These are phyloP conservation scores for Nakaseomyces nivariensis DNA, from an alignment of 1,139 yeast species.

Conservation along the genomic window DNA sequence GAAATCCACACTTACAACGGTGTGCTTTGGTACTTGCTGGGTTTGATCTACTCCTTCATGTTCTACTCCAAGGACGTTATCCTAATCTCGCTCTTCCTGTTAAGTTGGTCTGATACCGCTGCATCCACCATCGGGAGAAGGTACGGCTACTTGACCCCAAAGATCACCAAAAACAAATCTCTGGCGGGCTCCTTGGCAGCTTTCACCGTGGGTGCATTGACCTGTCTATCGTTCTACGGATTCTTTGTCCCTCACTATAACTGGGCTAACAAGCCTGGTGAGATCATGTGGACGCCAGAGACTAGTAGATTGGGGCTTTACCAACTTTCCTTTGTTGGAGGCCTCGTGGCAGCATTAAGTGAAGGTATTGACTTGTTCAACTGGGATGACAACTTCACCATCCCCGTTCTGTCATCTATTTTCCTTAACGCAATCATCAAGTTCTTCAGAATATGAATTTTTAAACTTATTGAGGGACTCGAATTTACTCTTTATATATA, in stretches of 20 bases:
- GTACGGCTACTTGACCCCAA: slow-evolving; percentile 77
- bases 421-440: slow-evolving; percentile 43
- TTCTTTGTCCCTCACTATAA: slow-evolving; percentile 54
- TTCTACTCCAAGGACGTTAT: slow-evolving; percentile 73
- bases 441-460: slow-evolving; percentile 22
- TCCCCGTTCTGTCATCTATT: slow-evolving; percentile 73
- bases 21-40: slow-evolving; percentile 73
- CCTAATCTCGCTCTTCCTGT: slow-evolving; percentile 61
- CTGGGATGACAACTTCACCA: slow-evolving; percentile 87
- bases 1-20: slow-evolving; percentile 73
- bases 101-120: slow-evolving; percentile 97
- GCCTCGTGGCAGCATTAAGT: slow-evolving; percentile 73
- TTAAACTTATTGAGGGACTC: no score
- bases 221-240: slow-evolving; percentile 62
- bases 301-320: slow-evolving; percentile 47
- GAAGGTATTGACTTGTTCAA: slow-evolving; percentile 69
- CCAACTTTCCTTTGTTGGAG: slow-evolving; percentile 51
- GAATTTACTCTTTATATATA: no score
- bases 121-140: slow-evolving; percentile 88
- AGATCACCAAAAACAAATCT: slow-evolving; percentile 61
- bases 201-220: slow-evolving; percentile 56
- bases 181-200: slow-evolving; percentile 88
- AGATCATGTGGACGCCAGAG: slow-evolving; percentile 53
- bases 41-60: slow-evolving; percentile 60
- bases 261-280: slow-evolving; percentile 42